These are phyloP conservation scores for Artomyces pyxidatus DNA, from an alignment of 768 basidiomycete genomes.

Conservation along the genomic window DNA sequence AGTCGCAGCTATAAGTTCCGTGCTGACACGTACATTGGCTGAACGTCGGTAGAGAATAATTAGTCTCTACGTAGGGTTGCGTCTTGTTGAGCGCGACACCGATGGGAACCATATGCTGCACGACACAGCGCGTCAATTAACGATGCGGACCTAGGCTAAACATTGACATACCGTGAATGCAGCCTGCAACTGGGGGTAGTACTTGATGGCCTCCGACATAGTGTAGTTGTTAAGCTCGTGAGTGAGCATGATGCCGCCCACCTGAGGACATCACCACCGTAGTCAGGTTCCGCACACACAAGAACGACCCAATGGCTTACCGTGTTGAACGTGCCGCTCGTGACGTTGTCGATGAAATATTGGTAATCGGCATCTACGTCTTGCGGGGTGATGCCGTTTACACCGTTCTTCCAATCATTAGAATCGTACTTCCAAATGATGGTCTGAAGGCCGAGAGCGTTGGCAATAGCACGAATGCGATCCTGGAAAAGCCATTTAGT, in stretches of 20 bases:
- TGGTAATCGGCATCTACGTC: slow-evolving; percentile 7
- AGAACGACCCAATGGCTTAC: neutral
- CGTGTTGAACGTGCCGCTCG: slow-evolving; percentile 3
- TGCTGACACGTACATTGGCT: slow-evolving; percentile 41
- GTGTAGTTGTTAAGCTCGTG: slow-evolving; percentile 57
- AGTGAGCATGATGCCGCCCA: slow-evolving; percentile 44
- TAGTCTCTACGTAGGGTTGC: slow-evolving; percentile 44
- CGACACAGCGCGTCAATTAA: neutral
- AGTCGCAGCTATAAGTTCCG: no score
- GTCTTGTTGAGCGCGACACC: slow-evolving; percentile 43
- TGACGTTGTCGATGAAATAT: slow-evolving; percentile 5
- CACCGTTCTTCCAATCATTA: slow-evolving; percentile 52
- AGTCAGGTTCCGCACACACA: slow-evolving; percentile 22
- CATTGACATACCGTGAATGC: slow-evolving; percentile 35
- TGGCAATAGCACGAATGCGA: slow-evolving; percentile 64
- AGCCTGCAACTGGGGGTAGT: slow-evolving; percentile 34
- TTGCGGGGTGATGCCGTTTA: neutral
- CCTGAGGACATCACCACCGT: slow-evolving; percentile 19
- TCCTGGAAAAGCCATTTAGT: slow-evolving; percentile 23
- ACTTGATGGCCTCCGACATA: slow-evolving; percentile 52
- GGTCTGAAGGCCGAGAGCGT: slow-evolving; percentile 59
- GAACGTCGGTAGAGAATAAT: slow-evolving; percentile 36
- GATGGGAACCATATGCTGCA: slow-evolving; percentile 40
- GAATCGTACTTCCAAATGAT: slow-evolving; percentile 69
- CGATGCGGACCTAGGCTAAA: neutral